Evolutionary conservation across 495 filamentous ascomycete species (phyloP).

Genomic region (Achaetomiella virescens): DNA sequence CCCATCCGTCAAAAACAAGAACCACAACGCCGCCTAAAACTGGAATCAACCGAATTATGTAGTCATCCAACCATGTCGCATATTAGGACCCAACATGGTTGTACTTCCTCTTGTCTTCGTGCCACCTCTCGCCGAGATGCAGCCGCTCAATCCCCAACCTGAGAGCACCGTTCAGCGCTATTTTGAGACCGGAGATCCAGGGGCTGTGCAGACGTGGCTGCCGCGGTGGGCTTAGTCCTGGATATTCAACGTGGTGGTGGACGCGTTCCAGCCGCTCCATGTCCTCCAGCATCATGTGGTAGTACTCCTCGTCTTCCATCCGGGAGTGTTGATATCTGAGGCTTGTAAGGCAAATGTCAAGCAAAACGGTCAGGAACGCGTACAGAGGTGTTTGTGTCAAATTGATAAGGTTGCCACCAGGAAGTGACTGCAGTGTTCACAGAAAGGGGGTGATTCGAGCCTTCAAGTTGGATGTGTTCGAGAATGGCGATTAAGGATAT

Average conservation of each 20-base stretch:
- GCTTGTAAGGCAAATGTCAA: neutral
- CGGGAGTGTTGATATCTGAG: neutral
- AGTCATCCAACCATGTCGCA: neutral
- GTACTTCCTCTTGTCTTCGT: neutral
- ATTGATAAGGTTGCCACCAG: no score
- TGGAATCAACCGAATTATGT: neutral
- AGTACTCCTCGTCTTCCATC: slow-evolving; percentile 30
- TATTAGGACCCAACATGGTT: neutral
- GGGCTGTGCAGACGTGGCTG: slow-evolving; percentile 8
- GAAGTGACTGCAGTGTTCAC: no score
- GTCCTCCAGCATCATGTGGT: slow-evolving; percentile 24
- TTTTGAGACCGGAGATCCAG: slow-evolving; percentile 11
- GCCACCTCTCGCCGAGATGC: neutral
- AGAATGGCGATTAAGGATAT: no score
- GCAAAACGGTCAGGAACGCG: neutral
- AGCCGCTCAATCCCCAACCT: slow-evolving; percentile 3
- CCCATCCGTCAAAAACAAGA: neutral
- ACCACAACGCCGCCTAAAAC: neutral
- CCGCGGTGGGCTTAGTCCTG: neutral
- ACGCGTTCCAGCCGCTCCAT: slow-evolving; percentile 19
- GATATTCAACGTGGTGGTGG: slow-evolving; percentile 17
- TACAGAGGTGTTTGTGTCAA: no score
- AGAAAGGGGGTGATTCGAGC: neutral
- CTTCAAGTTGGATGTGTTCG: no score
- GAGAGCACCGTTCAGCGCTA: slow-evolving; percentile 4